These are phyloP conservation scores for Cyclocybe cylindracea DNA, from an alignment of 768 basidiomycete genomes.

Conservation along the genomic window DNA sequence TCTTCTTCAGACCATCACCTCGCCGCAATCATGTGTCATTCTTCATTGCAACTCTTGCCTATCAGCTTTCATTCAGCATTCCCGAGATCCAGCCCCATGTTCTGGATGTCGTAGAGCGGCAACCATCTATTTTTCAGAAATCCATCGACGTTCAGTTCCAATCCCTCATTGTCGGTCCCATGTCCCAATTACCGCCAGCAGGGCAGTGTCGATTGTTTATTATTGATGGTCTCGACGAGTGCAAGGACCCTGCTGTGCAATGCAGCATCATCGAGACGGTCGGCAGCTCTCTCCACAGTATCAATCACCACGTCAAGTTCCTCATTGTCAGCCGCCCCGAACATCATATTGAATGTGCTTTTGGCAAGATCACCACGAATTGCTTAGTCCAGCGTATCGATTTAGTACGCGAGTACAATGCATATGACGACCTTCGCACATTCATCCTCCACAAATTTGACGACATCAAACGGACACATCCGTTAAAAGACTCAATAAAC, in stretches of 20 bases:
- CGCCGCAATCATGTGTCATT: neutral
- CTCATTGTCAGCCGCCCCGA: conserved; percentile 1
- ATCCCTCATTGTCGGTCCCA: neutral
- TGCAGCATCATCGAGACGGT: neutral
- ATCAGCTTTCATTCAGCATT: neutral
- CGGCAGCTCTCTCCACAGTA: neutral
- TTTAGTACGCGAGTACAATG: no score
- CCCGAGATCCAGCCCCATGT: neutral
- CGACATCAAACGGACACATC: no score
- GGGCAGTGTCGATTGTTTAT: neutral
- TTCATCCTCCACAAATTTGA: no score
- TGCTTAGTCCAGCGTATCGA: no score
- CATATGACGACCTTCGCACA: no score
- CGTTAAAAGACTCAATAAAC: no score
- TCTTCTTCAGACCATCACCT: neutral
- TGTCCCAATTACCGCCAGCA: neutral
- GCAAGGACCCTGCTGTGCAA: neutral
- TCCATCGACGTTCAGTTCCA: neutral
- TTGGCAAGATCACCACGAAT: no score
- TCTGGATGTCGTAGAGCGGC: neutral
- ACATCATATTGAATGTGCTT: neutral
- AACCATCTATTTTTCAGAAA: neutral
- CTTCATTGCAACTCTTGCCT: conserved; percentile 1
- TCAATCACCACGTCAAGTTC: neutral
- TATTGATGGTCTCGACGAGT: conserved; percentile 8